These are phyloP conservation scores for Ophiostoma sp. DNA, from an alignment of 2,329 filamentous ascomycete species.

Conservation along the genomic window DNA sequence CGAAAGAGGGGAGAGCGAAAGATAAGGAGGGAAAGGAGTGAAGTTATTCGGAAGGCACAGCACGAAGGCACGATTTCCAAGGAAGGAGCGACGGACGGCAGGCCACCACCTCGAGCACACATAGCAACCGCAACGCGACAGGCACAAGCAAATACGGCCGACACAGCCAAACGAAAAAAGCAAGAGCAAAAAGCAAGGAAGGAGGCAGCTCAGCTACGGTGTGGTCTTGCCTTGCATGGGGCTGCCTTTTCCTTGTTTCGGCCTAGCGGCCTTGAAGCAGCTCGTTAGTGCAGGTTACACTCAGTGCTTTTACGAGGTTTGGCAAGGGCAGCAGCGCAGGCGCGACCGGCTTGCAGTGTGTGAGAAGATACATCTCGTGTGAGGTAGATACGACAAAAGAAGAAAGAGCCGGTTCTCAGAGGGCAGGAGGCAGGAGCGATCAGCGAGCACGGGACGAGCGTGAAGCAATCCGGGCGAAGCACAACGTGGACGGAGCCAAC, in stretches of 20 bases:
- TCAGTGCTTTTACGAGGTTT: conserved; percentile 19
- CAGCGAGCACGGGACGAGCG: neutral
- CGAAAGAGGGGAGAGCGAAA: neutral
- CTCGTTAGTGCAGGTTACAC: conserved; percentile 21
- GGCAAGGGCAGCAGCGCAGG: neutral
- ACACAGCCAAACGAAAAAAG: conserved; percentile 1
- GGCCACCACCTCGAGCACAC: neutral
- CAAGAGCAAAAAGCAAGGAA: conserved; percentile 22
- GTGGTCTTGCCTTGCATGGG: conserved; percentile 23
- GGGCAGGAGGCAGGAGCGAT: neutral
- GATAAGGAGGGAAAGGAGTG: neutral
- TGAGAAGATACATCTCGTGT: no score
- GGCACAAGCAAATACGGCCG: neutral
- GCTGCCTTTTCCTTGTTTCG: conserved; percentile 22
- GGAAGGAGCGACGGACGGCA: conserved; percentile 14
- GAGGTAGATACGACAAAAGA: no score
- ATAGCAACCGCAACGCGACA: neutral
- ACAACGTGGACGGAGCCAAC: no score
- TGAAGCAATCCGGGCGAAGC: neutral
- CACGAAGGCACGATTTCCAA: conserved; percentile 12
- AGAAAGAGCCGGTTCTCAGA: neutral
- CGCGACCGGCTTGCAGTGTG: no score
- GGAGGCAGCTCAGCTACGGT: conserved; percentile 23
- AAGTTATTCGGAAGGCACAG: conserved; percentile 20
- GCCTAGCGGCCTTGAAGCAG: conserved; percentile 19